Evolutionary conservation across 2,329 filamentous ascomycete species (phyloP).

Genomic region (Exophiala xenobiotica): DNA sequence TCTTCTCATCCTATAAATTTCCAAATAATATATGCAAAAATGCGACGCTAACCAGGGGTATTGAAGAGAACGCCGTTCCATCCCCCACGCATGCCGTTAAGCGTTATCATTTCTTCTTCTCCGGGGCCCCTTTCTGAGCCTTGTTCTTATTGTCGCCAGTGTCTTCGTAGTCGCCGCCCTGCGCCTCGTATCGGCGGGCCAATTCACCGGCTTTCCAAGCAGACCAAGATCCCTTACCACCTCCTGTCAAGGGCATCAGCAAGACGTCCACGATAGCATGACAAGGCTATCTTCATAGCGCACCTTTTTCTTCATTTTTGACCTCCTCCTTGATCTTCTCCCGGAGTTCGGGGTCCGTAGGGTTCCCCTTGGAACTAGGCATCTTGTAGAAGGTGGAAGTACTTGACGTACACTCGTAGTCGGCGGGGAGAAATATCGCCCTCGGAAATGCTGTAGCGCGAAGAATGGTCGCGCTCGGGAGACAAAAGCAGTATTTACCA

Average conservation of each 20-base stretch:
- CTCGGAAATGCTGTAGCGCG: neutral
- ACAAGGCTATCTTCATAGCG: neutral
- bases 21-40: too few relatives aligned
- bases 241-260: slow-evolving; percentile 7
- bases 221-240: slow-evolving; percentile 28
- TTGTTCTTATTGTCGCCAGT: slow-evolving; percentile 29
- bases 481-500: neutral
- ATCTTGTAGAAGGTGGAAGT: too few relatives aligned
- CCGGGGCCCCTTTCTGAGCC: slow-evolving; percentile 26
- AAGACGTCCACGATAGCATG: neutral
- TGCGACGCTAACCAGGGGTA: too few relatives aligned
- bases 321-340: slow-evolving; percentile 31
- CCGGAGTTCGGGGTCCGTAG: slow-evolving; percentile 27
- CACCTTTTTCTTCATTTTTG: slow-evolving; percentile 27
- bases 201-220: slow-evolving; percentile 31
- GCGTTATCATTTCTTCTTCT: slow-evolving; percentile 22
- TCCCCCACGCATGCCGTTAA: too few relatives aligned
- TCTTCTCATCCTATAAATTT: too few relatives aligned
- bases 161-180: slow-evolving; percentile 27
- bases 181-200: slow-evolving; percentile 24
- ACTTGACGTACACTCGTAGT: too few relatives aligned
- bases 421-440: neutral
- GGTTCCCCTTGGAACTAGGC: slow-evolving; percentile 28
- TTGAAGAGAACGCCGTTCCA: too few relatives aligned
- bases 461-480: neutral